Evolutionary conservation across 23 red algal species (phyloP), one percentile per base, ranked within the genome.

Genomic region (Chondrus crispus): DNA sequence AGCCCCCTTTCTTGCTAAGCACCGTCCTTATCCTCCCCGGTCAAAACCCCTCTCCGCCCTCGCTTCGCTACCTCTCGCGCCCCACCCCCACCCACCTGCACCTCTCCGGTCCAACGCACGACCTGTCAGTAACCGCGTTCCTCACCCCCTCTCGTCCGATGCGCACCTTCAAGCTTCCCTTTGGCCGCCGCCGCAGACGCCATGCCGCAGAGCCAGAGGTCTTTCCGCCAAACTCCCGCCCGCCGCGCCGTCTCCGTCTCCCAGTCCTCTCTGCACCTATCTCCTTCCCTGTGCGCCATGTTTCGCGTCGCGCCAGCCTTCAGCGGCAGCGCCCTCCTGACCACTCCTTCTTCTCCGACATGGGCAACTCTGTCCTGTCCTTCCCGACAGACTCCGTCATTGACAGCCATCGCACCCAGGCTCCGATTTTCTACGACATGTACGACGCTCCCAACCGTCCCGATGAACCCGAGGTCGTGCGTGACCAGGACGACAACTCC

Each of bases 361-460:
- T 19, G 26, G 6, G 35, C 60, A 7, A 66, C 60, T 32, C 9
- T 19, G 60, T 32, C 60, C 26, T 66, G 60, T 66, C 60, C 60
- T 2, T 66, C 6, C 60, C 60, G 8, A 6, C 26, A 32, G 8
- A 32, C 60, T n/a, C 60, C 60, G 9, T 32, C 7, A 8, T 6
- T 6, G 5, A 66, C 60, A 22, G 26, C 60, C 60, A 22, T 8
- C 9, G 26, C 35, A 66, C 60, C 12, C 72, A 50, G 26, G 87
- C 87, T 46, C 87, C 87, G 11, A 69, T 90, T 62, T 75, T 90
- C 33, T 90, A 90, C 60, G 72, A 90, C 35, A 90, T 90, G 69
- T 79, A 78, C 62, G 71, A 77, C 44, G 43, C 71, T 35, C 38
- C 71, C 44, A 20, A 9, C 0, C 26, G 29, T 14, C 44, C 12